Conservation (phyloP, 306 rosid genomes). For the Astragalus membranaceus region DNA sequence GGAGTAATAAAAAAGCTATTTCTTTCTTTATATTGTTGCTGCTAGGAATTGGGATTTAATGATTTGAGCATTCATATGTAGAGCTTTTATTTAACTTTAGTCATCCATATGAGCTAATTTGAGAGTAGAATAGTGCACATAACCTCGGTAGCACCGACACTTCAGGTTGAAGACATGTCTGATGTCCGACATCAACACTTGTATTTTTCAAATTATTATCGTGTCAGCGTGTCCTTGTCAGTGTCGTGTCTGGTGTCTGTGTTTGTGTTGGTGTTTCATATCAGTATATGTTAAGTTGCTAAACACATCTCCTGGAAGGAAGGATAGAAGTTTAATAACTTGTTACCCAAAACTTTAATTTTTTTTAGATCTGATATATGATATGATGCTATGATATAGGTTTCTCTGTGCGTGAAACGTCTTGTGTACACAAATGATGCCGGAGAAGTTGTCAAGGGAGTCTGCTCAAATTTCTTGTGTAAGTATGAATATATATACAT, state of each 20-base stretch:
- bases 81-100: background rate
- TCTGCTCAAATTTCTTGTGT: slow-evolving; percentile 95
- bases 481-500: slow-evolving; percentile 22
- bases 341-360: background rate
- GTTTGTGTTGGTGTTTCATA: no score
- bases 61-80: background rate
- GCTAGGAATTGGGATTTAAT: background rate
- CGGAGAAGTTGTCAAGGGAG: slow-evolving; percentile 92
- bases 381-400: slow-evolving; percentile 39
- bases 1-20: background rate
- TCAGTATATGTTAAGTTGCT: background rate
- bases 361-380: slow-evolving; percentile 3
- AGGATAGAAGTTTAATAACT: background rate
- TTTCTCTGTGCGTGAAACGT: slow-evolving; percentile 90
- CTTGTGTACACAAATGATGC: slow-evolving; percentile 84
- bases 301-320: background rate
- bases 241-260: no score
- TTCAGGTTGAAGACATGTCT: no score
- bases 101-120: background rate
- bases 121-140: background rate
- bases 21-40: background rate
- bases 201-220: no score
- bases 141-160: no score
- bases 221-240: no score
- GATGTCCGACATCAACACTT: no score